Base-by-base conservation (phyloP, 78 protist genomes). In the Dictyostelium brefeldianum region DNA sequence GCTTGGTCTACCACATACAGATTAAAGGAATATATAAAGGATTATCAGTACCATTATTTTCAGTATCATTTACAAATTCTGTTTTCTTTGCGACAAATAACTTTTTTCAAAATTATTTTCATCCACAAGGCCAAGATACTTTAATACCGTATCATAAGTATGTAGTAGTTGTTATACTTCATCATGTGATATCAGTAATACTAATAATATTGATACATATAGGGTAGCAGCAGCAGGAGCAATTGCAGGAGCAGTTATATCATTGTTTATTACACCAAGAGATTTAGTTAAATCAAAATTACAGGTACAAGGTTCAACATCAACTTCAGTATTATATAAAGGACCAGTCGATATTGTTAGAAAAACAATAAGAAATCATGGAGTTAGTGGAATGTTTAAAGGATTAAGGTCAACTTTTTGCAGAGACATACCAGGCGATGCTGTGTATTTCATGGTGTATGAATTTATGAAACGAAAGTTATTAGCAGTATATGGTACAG, bases 191-290 rank as follows among this genome's bases (percentile, higher is more conserved):
- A n/a, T n/a, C n/a, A n/a, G n/a, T 36, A 36, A 3, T 36, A 36
- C 2, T 36, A 36, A 3, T 36, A 36, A 3, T 36, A 36, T 36
- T 36, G 43, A 3, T 10, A 12, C 12, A 27, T 5, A 64, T 29
- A 83, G 90, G 56, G 91, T 43, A 59, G 91, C 83, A 59, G 56
- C 62, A 41, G 82, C 92, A 62, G 92, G 92, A n/a, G 92, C 64
- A 10, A 77, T 74, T 17, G 92, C 92, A 77, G 92, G 92, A 25
- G 77, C 77, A 1, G 69, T 77, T 9, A 87, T 87, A 27, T 87
- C 92, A 87, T 64, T 87, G 27, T 87, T 87, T 50, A 51, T 87
- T 22, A 87, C 92, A 48, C 92, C 92, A 43, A 36, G 92, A 29
- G 92, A 87, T 59, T 64, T 87, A 2, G 67, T 87, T 14, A 87